Conservation (phyloP, 352 stramenopile genomes). For the Nothophytophthora sp. region DNA sequence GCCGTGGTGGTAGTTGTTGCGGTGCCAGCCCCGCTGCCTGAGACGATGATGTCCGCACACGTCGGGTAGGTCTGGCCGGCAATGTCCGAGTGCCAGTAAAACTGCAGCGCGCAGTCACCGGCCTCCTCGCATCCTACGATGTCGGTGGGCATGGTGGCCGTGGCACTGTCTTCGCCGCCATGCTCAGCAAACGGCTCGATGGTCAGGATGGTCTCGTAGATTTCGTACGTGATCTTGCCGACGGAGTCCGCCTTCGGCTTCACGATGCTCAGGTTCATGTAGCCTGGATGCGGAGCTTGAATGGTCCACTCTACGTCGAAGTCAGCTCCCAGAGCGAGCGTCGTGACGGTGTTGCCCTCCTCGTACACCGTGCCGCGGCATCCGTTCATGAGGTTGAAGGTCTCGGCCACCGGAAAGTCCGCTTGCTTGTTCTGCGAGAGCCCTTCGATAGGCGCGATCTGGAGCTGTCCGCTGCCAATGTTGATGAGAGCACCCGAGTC, state of each 20-base stretch:
- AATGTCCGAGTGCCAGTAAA: slow-evolving; percentile 47
- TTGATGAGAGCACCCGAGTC: slow-evolving; percentile 20
- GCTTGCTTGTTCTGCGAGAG: slow-evolving; percentile 14
- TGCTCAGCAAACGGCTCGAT: slow-evolving; percentile 32
- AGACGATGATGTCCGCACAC: slow-evolving; percentile 39
- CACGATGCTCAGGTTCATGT: slow-evolving; percentile 44
- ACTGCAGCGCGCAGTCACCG: slow-evolving; percentile 42
- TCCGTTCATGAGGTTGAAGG: slow-evolving; percentile 31
- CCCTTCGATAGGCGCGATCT: slow-evolving; percentile 20
- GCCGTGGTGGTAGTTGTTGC: neutral
- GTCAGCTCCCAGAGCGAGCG: slow-evolving; percentile 10
- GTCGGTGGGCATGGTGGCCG: slow-evolving; percentile 26
- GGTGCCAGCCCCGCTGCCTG: slow-evolving; percentile 14
- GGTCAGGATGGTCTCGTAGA: slow-evolving; percentile 20
- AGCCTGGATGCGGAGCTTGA: slow-evolving; percentile 46
- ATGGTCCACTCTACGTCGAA: slow-evolving; percentile 52
- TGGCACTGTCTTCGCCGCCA: slow-evolving; percentile 15
- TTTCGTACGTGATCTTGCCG: slow-evolving; percentile 42
- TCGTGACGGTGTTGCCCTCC: slow-evolving; percentile 23
- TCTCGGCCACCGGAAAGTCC: slow-evolving; percentile 16
- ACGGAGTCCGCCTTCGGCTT: slow-evolving; percentile 31
- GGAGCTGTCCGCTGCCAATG: slow-evolving; percentile 20
- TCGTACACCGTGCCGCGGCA: slow-evolving; percentile 32
- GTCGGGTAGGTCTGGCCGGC: slow-evolving; percentile 51
- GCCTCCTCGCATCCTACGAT: slow-evolving; percentile 33